Conservation (phyloP, 805 yeast species). For the Candida broadrunensis region DNA sequence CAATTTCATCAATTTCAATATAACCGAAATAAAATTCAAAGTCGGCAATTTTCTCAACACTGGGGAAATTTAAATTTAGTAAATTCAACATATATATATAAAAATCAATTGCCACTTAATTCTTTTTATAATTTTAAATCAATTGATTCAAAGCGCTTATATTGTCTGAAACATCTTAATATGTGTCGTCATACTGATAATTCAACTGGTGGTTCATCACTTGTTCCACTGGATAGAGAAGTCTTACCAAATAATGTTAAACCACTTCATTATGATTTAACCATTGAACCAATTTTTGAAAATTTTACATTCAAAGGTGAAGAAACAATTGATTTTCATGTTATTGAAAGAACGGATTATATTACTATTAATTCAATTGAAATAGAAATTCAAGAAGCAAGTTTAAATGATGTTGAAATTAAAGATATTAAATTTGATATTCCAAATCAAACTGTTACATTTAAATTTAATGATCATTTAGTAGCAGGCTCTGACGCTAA, state of each 20-base stretch:
- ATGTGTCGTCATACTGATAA: constrained; percentile 12
- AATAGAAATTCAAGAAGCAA: constrained; percentile 54
- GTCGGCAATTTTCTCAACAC: not conserved
- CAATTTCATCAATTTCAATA: too few relatives aligned
- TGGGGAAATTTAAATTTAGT: not conserved
- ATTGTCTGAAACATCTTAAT: not conserved
- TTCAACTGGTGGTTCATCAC: constrained; percentile 8
- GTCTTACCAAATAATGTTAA: constrained; percentile 42
- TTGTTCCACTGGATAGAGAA: constrained; percentile 27
- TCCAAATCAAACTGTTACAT: constrained; percentile 40
- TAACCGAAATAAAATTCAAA: too few relatives aligned
- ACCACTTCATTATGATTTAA: constrained; percentile 39
- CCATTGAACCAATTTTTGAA: constrained; percentile 44
- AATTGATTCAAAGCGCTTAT: not conserved
- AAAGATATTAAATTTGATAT: constrained; percentile 25
- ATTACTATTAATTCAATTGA: constrained; percentile 64
- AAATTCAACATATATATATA: not conserved
- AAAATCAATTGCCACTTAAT: not conserved
- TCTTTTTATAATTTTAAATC: not conserved
- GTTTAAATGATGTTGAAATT: constrained; percentile 25
- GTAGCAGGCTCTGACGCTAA: constrained; percentile 37
- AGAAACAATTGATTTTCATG: constrained; percentile 52
- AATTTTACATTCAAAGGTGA: constrained; percentile 59
- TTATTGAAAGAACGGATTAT: constrained; percentile 43
- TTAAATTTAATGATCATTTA: constrained; percentile 32